Evolutionary conservation across 2,329 filamentous ascomycete species (phyloP), one percentile per base, ranked within the genome.

Genomic region (Xylaria polymorpha): DNA sequence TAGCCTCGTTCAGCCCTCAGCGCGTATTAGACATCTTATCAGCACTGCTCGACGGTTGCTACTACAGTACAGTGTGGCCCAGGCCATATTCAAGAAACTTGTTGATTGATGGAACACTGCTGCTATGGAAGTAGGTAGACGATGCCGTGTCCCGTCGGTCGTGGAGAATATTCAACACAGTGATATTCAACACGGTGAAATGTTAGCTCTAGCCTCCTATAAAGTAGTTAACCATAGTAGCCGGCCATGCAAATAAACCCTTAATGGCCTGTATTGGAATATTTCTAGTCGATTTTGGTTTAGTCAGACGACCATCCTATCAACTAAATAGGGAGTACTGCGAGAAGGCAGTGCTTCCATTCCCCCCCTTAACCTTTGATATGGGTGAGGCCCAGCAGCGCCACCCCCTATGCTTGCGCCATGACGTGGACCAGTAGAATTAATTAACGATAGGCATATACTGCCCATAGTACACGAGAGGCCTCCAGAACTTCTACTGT

Each of bases 371-470:
- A 37, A 22, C 25, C 46, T 51, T 7, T 50, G 29, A 39, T 53
- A 37, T 46, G 12, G 32, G 39, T 57, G 41, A 61, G 50, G 50
- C 43, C 50, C 50, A 57, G 39, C 58, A 66, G 46, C 58, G 63
- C 62, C 67, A 69, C 66, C 66, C 66, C 61, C 62, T 56, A 53
- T 44, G 20, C 32, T 55, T 50, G 50, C 48, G 35, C 32, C 14
- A 35, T 43, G 55, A 53, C 65, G 65, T 64, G 60, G 65, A 67
- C 53, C 60, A 64, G 53, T 64, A 64, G 53, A 58, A 62, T 59
- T 20, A 58, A 62, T 59, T 20, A 22, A 15, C 7, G 37, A 29
- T 9, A 20, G 12, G 18, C 12, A 12, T 39, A 46, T 63, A 53
- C 58, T 43, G 37, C 37, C 25, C 43, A 43, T 4, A 29, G 4